A percentile compares a stretch with the other conserved stretches of the same genome.
phyloP scores from a whole-genome alignment of 2,329 filamentous ascomycete species.

The Verruconis gallopava region DNA sequence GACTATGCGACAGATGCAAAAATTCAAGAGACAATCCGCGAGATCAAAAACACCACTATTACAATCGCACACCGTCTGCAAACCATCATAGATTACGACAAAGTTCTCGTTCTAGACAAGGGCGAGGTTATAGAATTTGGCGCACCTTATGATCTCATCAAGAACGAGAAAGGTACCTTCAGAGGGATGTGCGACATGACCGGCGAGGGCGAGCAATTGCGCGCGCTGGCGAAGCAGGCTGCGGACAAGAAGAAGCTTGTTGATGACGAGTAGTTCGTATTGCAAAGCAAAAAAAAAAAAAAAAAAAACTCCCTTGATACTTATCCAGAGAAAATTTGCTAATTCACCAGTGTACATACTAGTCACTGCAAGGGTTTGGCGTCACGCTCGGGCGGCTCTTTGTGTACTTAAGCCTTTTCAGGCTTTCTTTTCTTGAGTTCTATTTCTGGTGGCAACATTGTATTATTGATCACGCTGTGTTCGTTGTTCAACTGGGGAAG shows the following conservation, averaged over 20 bases:
- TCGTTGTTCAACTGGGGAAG: too few species aligned
- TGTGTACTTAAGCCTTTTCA: too few species aligned
- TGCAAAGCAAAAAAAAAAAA: too few species aligned
- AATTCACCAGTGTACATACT: too few species aligned
- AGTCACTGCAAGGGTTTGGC: too few species aligned
- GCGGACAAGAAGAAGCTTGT: slow-evolving; percentile 19
- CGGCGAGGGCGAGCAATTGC: slow-evolving; percentile 46
- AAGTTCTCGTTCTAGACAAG: slow-evolving; percentile 86
- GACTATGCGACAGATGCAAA: slow-evolving; percentile 93
- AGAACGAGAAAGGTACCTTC: slow-evolving; percentile 52
- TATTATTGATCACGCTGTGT: too few species aligned
- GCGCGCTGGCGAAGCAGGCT: slow-evolving; percentile 42
- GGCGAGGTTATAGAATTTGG: slow-evolving; percentile 79
- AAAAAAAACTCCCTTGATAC: too few species aligned
- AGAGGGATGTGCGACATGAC: slow-evolving; percentile 56
- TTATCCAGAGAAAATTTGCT: too few species aligned
- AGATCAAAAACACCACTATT: slow-evolving; percentile 81
- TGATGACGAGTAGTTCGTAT: slow-evolving; percentile 2
- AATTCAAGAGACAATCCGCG: slow-evolving; percentile 93
- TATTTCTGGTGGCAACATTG: too few species aligned
- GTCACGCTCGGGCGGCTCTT: too few species aligned
- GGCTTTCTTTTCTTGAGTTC: too few species aligned
- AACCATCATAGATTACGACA: slow-evolving; percentile 97
- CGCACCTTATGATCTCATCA: slow-evolving; percentile 64
- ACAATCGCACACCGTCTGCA: slow-evolving; percentile 93